phyloP scores from a whole-genome alignment of 2,329 filamentous ascomycete species.

The Plenodomus tracheiphilus region DNA sequence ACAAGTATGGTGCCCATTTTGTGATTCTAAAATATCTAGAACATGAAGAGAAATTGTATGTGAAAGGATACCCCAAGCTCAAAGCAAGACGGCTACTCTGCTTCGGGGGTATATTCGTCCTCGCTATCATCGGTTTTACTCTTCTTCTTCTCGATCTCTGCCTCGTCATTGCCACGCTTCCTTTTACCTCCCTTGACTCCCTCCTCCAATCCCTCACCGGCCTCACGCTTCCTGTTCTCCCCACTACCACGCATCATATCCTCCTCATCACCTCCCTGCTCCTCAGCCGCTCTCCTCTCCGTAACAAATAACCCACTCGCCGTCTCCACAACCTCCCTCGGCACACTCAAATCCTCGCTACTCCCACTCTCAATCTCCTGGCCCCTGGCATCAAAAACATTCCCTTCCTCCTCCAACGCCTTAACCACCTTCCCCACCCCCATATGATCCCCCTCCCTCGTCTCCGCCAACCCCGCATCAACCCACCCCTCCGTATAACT shows the following conservation, averaged over 20 bases:
- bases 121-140: neutral
- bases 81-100: too few relatives aligned
- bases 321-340: neutral
- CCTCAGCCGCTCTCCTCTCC: constrained; percentile 1
- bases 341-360: neutral
- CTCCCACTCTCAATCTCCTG: neutral
- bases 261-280: neutral
- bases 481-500: constrained; percentile 49
- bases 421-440: constrained; percentile 23
- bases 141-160: neutral
- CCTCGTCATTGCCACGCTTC: neutral
- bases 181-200: too few relatives aligned
- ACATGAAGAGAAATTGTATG: too few relatives aligned
- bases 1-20: too few relatives aligned
- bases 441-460: constrained; percentile 44
- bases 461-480: constrained; percentile 42
- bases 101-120: neutral
- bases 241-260: too few relatives aligned
- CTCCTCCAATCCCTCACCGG: too few relatives aligned
- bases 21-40: too few relatives aligned
- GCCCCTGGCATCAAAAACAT: constrained; percentile 2
- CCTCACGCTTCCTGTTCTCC: too few relatives aligned
- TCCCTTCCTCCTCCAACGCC: constrained; percentile 12
- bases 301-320: constrained; percentile 11
- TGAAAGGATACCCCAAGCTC: too few relatives aligned